These are phyloP conservation scores for Melastoma malabathricum DNA, from an alignment of 345 rosid genomes.

Conservation along the genomic window DNA sequence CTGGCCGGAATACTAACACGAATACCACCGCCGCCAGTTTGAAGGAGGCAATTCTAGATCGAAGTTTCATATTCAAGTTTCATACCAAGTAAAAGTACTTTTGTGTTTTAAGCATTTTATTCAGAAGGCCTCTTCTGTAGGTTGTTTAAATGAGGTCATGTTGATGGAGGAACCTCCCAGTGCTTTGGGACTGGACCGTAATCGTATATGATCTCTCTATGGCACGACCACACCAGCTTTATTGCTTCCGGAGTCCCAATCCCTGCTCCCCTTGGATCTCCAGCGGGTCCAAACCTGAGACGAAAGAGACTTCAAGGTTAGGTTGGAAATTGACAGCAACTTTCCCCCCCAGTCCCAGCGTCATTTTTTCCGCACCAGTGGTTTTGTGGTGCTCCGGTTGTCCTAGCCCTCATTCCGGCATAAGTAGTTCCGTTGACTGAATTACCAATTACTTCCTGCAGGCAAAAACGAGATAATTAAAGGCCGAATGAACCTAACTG, in stretches of 20 bases:
- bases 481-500: no score
- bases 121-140: no score
- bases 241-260: conserved; percentile 97
- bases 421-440: conserved; percentile 91
- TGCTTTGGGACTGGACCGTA: conserved; percentile 59
- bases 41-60: no score
- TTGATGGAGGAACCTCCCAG: conserved; percentile 75
- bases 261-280: conserved; percentile 98
- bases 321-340: not conserved
- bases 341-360: not conserved
- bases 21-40: no score
- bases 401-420: conserved; percentile 90
- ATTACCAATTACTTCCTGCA: conserved; percentile 83
- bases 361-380: conserved; percentile 51
- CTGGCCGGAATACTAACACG: no score
- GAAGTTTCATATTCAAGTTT: no score
- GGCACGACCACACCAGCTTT: conserved; percentile 97
- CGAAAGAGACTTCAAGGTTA: not conserved
- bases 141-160: conserved; percentile 18
- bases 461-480: not conserved
- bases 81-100: no score
- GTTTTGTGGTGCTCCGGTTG: conserved; percentile 98
- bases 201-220: conserved; percentile 86
- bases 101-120: no score
- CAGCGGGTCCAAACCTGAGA: conserved; percentile 92